A percentile compares a stretch with the other conserved stretches of the same genome.
phyloP scores from a whole-genome alignment of 306 rosid genomes.

The Cucurbita moschata region DNA sequence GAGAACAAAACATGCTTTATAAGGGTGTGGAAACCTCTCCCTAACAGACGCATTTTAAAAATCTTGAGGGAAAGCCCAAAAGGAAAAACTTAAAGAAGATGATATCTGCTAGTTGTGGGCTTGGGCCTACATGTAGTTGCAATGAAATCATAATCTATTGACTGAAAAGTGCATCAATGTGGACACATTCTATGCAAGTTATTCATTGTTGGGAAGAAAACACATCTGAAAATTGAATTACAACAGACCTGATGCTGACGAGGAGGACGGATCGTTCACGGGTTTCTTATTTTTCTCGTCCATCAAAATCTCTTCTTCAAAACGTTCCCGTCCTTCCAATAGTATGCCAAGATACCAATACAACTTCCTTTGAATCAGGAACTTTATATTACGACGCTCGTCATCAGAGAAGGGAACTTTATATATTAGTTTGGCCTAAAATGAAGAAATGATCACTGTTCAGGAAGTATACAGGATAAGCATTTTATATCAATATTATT shows the following conservation, averaged over 20 bases:
- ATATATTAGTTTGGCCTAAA: conserved; percentile 52
- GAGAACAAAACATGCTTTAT: too few relatives aligned
- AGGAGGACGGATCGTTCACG: conserved; percentile 20
- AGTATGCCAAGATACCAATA: conserved; percentile 38
- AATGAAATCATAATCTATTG: not conserved
- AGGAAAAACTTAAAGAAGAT: too few relatives aligned
- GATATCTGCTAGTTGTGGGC: too few relatives aligned
- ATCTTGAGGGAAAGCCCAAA: too few relatives aligned
- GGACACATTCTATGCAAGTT: not conserved
- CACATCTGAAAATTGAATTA: not conserved
- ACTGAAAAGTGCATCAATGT: not conserved
- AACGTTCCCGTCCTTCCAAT: conserved; percentile 49
- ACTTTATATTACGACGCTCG: conserved; percentile 45
- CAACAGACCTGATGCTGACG: conserved; percentile 49
- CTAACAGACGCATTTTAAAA: too few relatives aligned
- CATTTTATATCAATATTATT: not conserved
- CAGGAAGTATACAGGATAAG: not conserved
- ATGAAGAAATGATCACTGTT: conserved; percentile 7
- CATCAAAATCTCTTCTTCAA: conserved; percentile 45
- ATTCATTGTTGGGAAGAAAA: not conserved
- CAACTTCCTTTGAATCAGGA: conserved; percentile 46
- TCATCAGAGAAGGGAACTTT: conserved; percentile 42
- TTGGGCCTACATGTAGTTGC: not conserved
- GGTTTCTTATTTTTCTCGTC: conserved; percentile 15
- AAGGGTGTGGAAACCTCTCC: too few relatives aligned